Evolutionary conservation across 139 green algal species (phyloP), one percentile per base, ranked within the genome.

Genomic region (Chlorella sp.): DNA sequence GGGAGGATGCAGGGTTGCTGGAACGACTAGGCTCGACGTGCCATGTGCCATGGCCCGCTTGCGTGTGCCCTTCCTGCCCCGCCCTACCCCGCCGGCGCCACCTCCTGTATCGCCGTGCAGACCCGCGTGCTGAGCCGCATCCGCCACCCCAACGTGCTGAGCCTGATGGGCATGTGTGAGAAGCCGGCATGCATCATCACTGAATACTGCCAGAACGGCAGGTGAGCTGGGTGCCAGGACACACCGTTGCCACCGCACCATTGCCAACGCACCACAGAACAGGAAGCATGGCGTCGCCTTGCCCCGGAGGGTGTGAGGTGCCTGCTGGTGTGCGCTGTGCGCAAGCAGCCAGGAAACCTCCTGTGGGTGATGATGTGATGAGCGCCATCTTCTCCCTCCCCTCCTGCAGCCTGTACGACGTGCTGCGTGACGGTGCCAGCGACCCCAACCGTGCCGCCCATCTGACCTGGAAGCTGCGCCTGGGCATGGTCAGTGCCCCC

Each of bases 61-160:
- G n/a, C n/a, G n/a, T n/a, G n/a, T n/a, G 48, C 48, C 64, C 22
- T 26, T 30, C 11, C 11, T 32, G 11, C 64, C 22, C 22, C 24
- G 21, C 64, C 22, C 64, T 9, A 57, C 48, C 48, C 48, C 48
- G 7, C 9, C 7, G 48, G 48, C 7, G 48, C 9, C 48, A 57
- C 48, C 48, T 57, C 48, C 7, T 57, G 9, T 57, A 9, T 9
- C 9, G 7, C 7, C 9, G 48, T 57, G 71, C 71, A 78, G 71
- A 78, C 71, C 32, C 71, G 71, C 11, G 71, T 78, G 11, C 34
- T 78, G 71, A 39, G 32, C 11, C 71, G 71, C 71, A 78, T 78
- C 71, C 71, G 71, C 71, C 71, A 78, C 71, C 71, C 71, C 71
- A 78, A 78, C 71, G 71, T 78, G 32, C 71, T 78, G 30, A 39